Evolutionary conservation across 2,329 filamentous ascomycete genomes (phyloP), one percentile per base, ranked within the genome.

Genomic region (Acephala macrosclerotiorum): DNA sequence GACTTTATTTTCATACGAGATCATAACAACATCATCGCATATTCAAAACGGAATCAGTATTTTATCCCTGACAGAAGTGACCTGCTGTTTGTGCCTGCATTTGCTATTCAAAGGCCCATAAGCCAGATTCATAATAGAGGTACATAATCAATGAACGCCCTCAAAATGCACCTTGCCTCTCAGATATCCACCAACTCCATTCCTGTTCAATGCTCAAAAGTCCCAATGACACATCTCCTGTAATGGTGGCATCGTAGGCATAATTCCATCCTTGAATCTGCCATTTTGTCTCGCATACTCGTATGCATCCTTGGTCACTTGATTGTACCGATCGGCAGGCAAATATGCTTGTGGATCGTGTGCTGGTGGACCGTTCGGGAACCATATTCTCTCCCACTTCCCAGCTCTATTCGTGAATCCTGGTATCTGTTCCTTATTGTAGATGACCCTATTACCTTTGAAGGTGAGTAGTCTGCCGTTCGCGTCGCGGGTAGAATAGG

Each of bases 241-340:
- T 78, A 89, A 89, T 0, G 94, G 94, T 22, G 94, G 92, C 55
- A 93, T 80, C 71, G 91, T 84, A 0, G 94, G 94, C 80, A 97
- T 91, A 7, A 89, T 73, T 0, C 89, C 90, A 40, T 88, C 87
- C 49, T 85, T 83, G 77, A 97, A 97, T 36, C 77, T 78, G 0
- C 92, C 92, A 22, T 86, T 86, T 68, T 87, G 82, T 55, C 84
- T 81, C 75, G 94, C 89, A 53, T 84, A 82, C 65, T 82, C 80
- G 80, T 94, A 97, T 55, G 87, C 84, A 42, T 82, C 82, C 73
- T 86, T 86, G 22, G 87, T 84, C 64, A 83, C 84, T 1, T 88
- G 83, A 22, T 87, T 84, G 68, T 92, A 92, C 42, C 77, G 75
- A 7, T 86, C 84, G 1, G 81, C 77, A 0, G 83, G 83, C 2